These are phyloP conservation scores for Trichoderma sp. DNA, from an alignment of 2,329 filamentous ascomycete species.

Conservation along the genomic window DNA sequence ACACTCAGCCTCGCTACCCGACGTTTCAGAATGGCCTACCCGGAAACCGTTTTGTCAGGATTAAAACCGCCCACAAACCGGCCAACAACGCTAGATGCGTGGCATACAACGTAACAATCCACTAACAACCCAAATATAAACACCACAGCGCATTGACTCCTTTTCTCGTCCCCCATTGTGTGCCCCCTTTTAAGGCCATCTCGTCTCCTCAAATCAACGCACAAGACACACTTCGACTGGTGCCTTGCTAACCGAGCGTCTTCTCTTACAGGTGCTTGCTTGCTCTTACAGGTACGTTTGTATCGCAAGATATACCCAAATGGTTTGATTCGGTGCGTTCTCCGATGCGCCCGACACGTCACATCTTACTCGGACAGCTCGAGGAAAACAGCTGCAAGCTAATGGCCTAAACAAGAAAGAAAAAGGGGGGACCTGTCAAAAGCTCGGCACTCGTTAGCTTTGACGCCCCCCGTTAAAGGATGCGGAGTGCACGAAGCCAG, in stretches of 20 bases:
- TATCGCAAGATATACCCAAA: not conserved
- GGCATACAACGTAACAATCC: constrained; percentile 9
- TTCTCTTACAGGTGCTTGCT: not conserved
- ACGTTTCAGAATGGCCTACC: not conserved
- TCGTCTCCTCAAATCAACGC: not conserved
- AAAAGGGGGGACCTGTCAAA: not conserved
- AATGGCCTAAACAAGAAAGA: not conserved
- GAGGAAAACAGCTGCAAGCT: not conserved
- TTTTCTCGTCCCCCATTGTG: not conserved
- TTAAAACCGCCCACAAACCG: not conserved
- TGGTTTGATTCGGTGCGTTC: not conserved
- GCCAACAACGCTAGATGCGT: not conserved
- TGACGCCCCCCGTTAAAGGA: not conserved
- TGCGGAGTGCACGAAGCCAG: not conserved
- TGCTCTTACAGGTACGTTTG: not conserved
- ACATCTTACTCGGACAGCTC: not conserved
- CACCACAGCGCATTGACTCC: not conserved
- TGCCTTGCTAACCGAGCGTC: not conserved
- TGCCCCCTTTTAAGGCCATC: not conserved
- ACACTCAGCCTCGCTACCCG: not conserved
- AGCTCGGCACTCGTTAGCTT: not conserved
- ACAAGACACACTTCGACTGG: not conserved
- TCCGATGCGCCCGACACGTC: constrained; percentile 3
- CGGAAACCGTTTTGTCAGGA: not conserved
- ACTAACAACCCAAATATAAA: not conserved